A percentile compares a stretch with the other conserved stretches of the same genome.
Evolutionary conservation across 225 moss, liverwort and hornwort genomes (phyloP).

Genomic region (Rhytidiadelphus loreus): DNA sequence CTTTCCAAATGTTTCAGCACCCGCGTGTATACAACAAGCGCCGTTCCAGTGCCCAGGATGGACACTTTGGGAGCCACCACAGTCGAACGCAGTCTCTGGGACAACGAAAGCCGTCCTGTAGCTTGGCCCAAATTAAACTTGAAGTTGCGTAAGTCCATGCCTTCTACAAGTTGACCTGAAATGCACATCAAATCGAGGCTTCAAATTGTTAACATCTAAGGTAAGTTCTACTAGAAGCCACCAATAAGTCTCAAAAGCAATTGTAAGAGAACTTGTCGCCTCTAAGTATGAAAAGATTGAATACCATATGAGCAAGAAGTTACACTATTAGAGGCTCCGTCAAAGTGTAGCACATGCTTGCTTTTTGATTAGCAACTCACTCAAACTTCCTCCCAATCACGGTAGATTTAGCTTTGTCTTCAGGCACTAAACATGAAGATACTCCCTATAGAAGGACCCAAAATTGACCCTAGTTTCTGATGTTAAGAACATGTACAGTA

Average conservation of each 20-base stretch:
- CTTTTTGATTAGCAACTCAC: not conserved
- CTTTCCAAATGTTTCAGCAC: not conserved
- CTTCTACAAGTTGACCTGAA: slow-evolving; percentile 49
- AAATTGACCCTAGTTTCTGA: not conserved
- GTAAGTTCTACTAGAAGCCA: not conserved
- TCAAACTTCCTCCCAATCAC: not conserved
- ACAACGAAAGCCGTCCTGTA: slow-evolving; percentile 17
- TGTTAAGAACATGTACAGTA: not conserved
- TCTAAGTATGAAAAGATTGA: not conserved
- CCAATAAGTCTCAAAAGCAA: not conserved
- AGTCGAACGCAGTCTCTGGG: slow-evolving; percentile 15
- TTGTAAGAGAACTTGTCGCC: not conserved
- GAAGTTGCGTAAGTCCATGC: slow-evolving; percentile 48
- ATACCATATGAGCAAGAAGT: not conserved
- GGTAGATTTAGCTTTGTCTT: not conserved
- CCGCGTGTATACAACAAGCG: slow-evolving; percentile 31
- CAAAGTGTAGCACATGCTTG: not conserved
- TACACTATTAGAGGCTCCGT: not conserved
- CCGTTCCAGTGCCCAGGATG: slow-evolving; percentile 2
- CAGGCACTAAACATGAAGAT: not conserved
- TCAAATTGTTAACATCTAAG: not conserved
- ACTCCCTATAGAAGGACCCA: not conserved
- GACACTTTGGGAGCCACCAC: slow-evolving; percentile 33
- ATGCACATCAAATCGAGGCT: not conserved
- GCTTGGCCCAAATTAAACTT: slow-evolving; percentile 26